Evolutionary conservation across 2,329 filamentous ascomycete genomes (phyloP).

Genomic region (Clonostachys rosea): DNA sequence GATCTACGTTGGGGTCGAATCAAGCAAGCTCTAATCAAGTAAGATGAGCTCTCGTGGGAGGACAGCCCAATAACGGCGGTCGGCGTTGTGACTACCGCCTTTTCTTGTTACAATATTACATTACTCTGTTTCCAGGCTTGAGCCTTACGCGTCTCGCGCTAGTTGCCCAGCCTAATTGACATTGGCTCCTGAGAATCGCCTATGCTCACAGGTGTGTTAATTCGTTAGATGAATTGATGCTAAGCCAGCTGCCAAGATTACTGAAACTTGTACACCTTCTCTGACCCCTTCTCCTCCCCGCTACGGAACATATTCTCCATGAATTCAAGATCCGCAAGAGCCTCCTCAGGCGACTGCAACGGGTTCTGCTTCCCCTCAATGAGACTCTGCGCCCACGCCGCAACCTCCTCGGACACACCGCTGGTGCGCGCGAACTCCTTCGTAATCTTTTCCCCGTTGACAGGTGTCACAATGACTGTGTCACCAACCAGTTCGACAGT

Average conservation of each 20-base stretch:
- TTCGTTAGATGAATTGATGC: neutral
- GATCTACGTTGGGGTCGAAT: constrained; percentile 32
- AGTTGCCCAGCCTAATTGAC: too few relatives aligned
- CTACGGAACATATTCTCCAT: constrained; percentile 46
- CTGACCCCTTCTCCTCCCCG: constrained; percentile 33
- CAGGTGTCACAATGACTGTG: constrained; percentile 29
- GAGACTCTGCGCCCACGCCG: constrained; percentile 54
- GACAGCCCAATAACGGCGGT: too few relatives aligned
- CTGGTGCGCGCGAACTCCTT: constrained; percentile 42
- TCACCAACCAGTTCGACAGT: constrained; percentile 43
- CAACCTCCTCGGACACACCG: constrained; percentile 56
- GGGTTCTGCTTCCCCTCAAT: constrained; percentile 38
- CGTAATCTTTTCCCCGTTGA: constrained; percentile 19
- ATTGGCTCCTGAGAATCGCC: too few relatives aligned
- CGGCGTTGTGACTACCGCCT: too few relatives aligned
- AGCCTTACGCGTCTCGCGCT: too few relatives aligned
- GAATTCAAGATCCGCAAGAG: constrained; percentile 56
- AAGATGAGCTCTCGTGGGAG: too few relatives aligned
- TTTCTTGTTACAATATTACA: too few relatives aligned
- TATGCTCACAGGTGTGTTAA: neutral
- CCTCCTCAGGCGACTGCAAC: constrained; percentile 52
- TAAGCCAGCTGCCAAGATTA: neutral
- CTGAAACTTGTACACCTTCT: constrained; percentile 32
- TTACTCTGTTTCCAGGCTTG: too few relatives aligned
- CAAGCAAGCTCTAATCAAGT: constrained; percentile 7